These are phyloP conservation scores for Pinus taeda DNA, from an alignment of 75 land plant genomes.

Conservation along the genomic window DNA sequence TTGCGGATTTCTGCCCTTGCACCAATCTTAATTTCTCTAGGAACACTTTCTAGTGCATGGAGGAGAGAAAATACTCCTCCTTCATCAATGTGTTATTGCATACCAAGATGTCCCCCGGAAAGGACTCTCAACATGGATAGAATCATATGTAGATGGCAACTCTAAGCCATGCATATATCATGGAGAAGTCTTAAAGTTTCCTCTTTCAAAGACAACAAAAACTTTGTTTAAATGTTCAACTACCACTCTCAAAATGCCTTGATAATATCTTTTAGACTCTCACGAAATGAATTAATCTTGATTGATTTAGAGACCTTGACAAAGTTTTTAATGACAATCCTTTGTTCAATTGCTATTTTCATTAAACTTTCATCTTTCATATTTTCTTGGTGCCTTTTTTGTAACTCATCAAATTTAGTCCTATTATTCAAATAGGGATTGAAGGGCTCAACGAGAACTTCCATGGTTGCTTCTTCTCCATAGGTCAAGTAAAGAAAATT, in stretches of 20 bases:
- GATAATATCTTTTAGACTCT: constrained; percentile 84
- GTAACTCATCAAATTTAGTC: constrained; percentile 71
- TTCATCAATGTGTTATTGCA: constrained; percentile 75
- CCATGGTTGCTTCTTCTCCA: constrained; percentile 98
- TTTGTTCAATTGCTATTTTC: constrained; percentile 67
- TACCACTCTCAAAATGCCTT: constrained; percentile 66
- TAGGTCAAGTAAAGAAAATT: constrained; percentile 95
- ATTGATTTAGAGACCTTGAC: constrained; percentile 93
- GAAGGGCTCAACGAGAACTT: constrained; percentile 86
- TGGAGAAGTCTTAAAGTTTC: constrained; percentile 56
- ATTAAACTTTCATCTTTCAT: constrained; percentile 68
- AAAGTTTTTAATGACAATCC: constrained; percentile 83
- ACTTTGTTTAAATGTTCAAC: constrained; percentile 62
- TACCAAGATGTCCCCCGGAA: constrained; percentile 76
- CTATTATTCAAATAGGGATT: constrained; percentile 81
- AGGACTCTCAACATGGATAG: constrained; percentile 90
- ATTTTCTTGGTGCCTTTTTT: constrained; percentile 55
- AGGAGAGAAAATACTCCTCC: constrained; percentile 76
- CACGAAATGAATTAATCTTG: constrained; percentile 87
- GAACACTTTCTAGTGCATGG: constrained; percentile 92
- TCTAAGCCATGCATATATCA: constrained; percentile 73
- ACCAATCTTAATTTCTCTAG: constrained; percentile 98
- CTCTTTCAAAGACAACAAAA: constrained; percentile 65
- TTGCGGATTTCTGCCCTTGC: constrained; percentile 89
- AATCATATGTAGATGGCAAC: constrained; percentile 87